phyloP scores from a whole-genome alignment of 2,329 filamentous ascomycete species.

The Epichloe gansuensis region DNA sequence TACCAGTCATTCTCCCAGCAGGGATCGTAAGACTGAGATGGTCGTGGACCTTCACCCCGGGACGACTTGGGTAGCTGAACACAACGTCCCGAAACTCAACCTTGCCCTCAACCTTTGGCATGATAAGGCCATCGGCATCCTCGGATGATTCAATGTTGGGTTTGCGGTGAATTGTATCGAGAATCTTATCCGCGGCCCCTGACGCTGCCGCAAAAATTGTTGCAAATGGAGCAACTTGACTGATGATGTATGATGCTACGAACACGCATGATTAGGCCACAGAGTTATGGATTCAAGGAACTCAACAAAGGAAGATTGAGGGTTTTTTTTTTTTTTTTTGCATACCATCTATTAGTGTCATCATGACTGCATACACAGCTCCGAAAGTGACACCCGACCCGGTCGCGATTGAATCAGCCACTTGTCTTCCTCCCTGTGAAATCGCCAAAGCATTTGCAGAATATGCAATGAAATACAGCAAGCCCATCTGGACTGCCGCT shows the following conservation, averaged over 20 bases:
- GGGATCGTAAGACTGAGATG: slow-evolving; percentile 25
- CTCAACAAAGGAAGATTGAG: not conserved
- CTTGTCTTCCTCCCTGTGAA: slow-evolving; percentile 45
- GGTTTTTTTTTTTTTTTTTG: not conserved
- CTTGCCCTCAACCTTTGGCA: not conserved
- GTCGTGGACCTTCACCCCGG: slow-evolving; percentile 44
- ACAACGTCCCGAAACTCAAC: slow-evolving; percentile 8
- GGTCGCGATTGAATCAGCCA: slow-evolving; percentile 22
- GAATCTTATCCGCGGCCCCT: not conserved
- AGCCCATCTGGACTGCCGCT: slow-evolving; percentile 44
- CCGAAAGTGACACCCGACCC: slow-evolving; percentile 29
- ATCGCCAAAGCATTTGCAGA: slow-evolving; percentile 53
- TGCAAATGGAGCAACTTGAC: slow-evolving; percentile 45
- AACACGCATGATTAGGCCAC: too few relatives aligned
- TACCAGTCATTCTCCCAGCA: slow-evolving; percentile 50
- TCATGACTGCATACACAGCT: slow-evolving; percentile 42
- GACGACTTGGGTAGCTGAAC: slow-evolving; percentile 27
- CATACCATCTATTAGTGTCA: slow-evolving; percentile 38
- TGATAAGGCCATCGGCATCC: not conserved
- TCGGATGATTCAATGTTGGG: not conserved
- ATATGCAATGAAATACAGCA: slow-evolving; percentile 56
- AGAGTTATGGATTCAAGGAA: too few relatives aligned
- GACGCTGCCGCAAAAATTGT: slow-evolving; percentile 41
- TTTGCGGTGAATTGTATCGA: not conserved
- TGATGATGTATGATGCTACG: slow-evolving; percentile 27